These are phyloP conservation scores for Rhizophlyctis rosea DNA, from an alignment of 192 early-diverging fungal genomes.

Conservation along the genomic window DNA sequence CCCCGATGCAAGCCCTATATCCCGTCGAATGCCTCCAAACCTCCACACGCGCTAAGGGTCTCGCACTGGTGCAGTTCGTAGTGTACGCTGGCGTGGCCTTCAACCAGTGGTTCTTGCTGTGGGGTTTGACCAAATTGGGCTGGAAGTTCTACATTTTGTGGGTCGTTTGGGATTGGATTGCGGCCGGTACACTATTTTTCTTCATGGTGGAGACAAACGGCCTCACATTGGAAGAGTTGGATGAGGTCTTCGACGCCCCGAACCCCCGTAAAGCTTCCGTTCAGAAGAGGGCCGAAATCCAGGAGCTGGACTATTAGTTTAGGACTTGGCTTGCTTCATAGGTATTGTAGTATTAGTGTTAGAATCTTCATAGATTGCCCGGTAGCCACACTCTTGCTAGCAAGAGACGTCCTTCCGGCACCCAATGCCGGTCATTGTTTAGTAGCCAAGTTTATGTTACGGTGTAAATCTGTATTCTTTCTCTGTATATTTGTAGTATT, in stretches of 20 bases:
- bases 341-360: no score
- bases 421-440: no score
- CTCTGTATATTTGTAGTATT: no score
- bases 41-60: slow-evolving; percentile 44
- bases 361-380: no score
- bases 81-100: slow-evolving; percentile 39
- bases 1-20: slow-evolving; percentile 47
- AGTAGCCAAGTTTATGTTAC: no score
- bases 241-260: slow-evolving; percentile 1
- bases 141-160: background rate
- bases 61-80: slow-evolving; percentile 39
- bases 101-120: background rate
- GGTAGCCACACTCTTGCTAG: no score
- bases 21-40: slow-evolving; percentile 43
- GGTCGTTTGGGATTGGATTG: background rate
- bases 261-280: no score
- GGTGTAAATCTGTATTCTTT: no score
- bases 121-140: background rate
- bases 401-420: no score
- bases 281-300: no score
- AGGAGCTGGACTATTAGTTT: no score
- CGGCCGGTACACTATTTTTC: background rate
- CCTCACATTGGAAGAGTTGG: background rate
- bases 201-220: background rate
- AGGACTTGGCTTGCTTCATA: no score